Evolutionary conservation across 139 green algal genomes (phyloP).

Genomic region (Coccomyxa sp.): DNA sequence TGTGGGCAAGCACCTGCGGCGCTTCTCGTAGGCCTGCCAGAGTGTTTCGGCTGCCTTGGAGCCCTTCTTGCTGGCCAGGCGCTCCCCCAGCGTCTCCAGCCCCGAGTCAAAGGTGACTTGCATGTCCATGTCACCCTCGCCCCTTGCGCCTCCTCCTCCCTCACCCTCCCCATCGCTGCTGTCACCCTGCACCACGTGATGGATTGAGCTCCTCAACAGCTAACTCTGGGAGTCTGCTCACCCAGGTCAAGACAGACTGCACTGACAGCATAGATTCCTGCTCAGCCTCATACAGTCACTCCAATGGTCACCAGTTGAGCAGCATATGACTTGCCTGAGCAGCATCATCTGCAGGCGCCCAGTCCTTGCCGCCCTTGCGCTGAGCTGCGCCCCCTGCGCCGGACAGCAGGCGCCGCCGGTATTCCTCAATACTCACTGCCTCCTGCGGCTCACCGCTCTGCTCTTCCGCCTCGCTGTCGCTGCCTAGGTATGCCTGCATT

Average conservation of each 20-base stretch:
- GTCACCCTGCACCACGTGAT: background rate
- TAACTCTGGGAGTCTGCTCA: too few relatives aligned
- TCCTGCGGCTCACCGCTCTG: slow-evolving; percentile 37
- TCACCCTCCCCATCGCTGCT: background rate
- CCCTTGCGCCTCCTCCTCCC: background rate
- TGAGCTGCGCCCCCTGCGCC: slow-evolving; percentile 20
- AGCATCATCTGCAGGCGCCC: slow-evolving; percentile 18
- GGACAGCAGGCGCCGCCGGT: slow-evolving; percentile 4
- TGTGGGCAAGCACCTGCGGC: background rate
- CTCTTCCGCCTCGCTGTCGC: slow-evolving; percentile 31
- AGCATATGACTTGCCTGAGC: background rate
- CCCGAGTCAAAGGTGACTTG: slow-evolving; percentile 68
- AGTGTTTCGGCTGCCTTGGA: slow-evolving; percentile 66
- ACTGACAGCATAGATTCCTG: background rate
- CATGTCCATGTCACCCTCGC: slow-evolving; percentile 53
- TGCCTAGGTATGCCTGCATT: background rate
- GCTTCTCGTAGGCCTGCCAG: slow-evolving; percentile 71
- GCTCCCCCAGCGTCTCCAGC: slow-evolving; percentile 69
- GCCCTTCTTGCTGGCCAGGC: slow-evolving; percentile 60
- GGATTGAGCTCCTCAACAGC: background rate
- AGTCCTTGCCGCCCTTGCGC: slow-evolving; percentile 62
- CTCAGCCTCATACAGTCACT: background rate
- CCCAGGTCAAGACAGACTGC: background rate
- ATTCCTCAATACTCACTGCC: slow-evolving; percentile 37
- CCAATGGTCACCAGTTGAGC: background rate